Conservation (phyloP, 2,329 filamentous ascomycete species). For the Penicillium sp. region DNA sequence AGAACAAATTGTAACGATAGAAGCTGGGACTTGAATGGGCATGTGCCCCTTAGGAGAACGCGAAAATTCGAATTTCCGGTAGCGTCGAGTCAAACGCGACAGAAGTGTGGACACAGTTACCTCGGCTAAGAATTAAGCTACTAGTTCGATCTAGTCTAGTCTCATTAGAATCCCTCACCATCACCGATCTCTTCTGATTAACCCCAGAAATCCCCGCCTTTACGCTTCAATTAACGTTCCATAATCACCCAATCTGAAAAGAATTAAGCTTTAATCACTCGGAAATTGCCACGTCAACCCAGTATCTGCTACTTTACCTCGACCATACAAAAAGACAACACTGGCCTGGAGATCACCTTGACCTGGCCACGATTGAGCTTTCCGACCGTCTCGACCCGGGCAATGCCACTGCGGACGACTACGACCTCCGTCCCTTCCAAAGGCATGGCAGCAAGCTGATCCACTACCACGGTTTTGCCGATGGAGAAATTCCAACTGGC, state of each 20-base stretch:
- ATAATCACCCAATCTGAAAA: background rate
- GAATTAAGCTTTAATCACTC: background rate
- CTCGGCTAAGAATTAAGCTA: background rate
- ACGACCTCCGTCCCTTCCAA: background rate
- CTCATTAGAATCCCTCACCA: background rate
- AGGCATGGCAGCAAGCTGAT: background rate
- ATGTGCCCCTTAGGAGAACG: too few relatives aligned
- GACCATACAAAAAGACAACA: too few relatives aligned
- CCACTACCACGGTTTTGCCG: slow-evolving; percentile 17
- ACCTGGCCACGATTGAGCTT: background rate
- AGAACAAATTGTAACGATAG: too few relatives aligned
- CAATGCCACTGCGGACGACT: background rate
- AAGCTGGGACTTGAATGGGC: too few relatives aligned
- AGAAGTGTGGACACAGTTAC: background rate
- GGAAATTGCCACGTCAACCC: too few relatives aligned
- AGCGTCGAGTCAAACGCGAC: too few relatives aligned
- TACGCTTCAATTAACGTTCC: too few relatives aligned
- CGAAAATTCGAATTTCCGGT: too few relatives aligned
- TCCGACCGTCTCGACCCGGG: background rate
- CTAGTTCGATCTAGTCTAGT: background rate
- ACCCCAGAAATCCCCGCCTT: too few relatives aligned
- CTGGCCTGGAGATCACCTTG: slow-evolving; percentile 1
- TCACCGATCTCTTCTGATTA: too few relatives aligned
- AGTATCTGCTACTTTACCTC: too few relatives aligned
- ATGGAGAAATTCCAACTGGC: slow-evolving; percentile 2